These are phyloP conservation scores for Eruca vesicaria DNA, from an alignment of 441 rosid species.

Conservation along the genomic window DNA sequence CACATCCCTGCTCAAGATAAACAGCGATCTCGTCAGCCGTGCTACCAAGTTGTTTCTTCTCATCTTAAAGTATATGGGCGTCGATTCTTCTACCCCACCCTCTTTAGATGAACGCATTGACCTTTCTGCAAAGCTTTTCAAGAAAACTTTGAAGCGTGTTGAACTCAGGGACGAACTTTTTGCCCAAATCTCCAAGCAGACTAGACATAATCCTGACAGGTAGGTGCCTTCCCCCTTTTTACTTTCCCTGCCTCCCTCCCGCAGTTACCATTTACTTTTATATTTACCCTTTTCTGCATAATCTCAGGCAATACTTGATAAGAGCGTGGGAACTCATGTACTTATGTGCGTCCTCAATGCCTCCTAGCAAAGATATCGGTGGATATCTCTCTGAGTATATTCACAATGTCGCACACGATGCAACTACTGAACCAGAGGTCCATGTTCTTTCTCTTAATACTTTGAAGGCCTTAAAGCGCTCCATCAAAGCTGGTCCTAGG, in stretches of 20 bases:
- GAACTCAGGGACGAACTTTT: constrained; percentile 98
- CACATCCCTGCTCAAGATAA: constrained; percentile 88
- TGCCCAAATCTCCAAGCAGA: constrained; percentile 95
- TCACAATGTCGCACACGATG: constrained; percentile 77
- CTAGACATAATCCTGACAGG: constrained; percentile 26
- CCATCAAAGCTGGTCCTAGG: constrained; percentile 97
- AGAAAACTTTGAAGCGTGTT: constrained; percentile 84
- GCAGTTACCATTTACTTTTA: background rate
- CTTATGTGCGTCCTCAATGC: constrained; percentile 95
- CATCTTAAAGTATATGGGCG: constrained; percentile 86
- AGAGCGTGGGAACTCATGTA: constrained; percentile 98
- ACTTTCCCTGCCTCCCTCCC: no score
- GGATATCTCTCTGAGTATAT: constrained; percentile 89
- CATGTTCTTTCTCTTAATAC: constrained; percentile 80
- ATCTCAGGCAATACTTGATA: constrained; percentile 73
- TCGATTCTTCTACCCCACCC: constrained; percentile 76
- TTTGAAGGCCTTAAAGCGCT: constrained; percentile 81
- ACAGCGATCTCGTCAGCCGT: constrained; percentile 75
- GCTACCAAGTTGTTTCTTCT: constrained; percentile 86
- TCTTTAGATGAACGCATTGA: constrained; percentile 86
- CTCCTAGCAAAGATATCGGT: constrained; percentile 97
- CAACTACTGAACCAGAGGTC: constrained; percentile 69
- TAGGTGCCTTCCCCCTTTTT: background rate
- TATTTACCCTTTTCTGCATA: background rate
- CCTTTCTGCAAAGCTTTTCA: constrained; percentile 79